Percentiles rank a stretch among this genome's conserved stretches.
phyloP scores from a whole-genome alignment of 176 grass and related monocot genomes.

The Phoenix roebelenii region DNA sequence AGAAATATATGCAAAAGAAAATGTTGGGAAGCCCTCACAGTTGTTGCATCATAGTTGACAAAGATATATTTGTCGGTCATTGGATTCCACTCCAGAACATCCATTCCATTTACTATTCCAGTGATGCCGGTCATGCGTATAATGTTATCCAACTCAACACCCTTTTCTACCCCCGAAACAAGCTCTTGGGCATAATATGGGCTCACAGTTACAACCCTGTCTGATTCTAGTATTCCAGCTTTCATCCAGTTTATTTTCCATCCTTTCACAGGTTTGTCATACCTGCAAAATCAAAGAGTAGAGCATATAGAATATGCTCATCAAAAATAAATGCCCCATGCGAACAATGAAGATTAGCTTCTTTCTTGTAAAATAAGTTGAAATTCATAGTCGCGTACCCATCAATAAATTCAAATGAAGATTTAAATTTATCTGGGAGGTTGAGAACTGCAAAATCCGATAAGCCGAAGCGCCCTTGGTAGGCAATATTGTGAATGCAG shows the following conservation, averaged over 20 bases:
- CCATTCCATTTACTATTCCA: constrained; percentile 94
- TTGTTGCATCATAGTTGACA: constrained; percentile 52
- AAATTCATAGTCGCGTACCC: constrained; percentile 28
- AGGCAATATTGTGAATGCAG: constrained; percentile 98
- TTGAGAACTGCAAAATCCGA: constrained; percentile 48
- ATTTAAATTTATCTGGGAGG: constrained; percentile 62
- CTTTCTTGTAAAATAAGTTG: too few relatives aligned
- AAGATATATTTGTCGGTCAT: constrained; percentile 69
- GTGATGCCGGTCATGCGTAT: constrained; percentile 47
- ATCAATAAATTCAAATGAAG: constrained; percentile 81
- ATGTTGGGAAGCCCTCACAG: constrained; percentile 29
- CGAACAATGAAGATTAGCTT: too few relatives aligned
- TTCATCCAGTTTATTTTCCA: constrained; percentile 98
- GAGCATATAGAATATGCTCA: too few relatives aligned
- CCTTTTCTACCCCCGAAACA: constrained; percentile 52
- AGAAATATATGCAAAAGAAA: neutral
- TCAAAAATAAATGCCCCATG: too few relatives aligned
- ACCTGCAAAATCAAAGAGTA: constrained; percentile 28
- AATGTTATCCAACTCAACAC: constrained; percentile 70
- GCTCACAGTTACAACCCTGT: constrained; percentile 69
- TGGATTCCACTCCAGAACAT: constrained; percentile 85
- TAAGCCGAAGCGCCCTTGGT: constrained; percentile 68
- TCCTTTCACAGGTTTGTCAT: constrained; percentile 77
- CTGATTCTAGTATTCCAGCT: constrained; percentile 55
- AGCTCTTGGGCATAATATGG: constrained; percentile 90